Base-by-base conservation (phyloP, 1,139 yeast species). In the Geotrichum bryndzae region DNA sequence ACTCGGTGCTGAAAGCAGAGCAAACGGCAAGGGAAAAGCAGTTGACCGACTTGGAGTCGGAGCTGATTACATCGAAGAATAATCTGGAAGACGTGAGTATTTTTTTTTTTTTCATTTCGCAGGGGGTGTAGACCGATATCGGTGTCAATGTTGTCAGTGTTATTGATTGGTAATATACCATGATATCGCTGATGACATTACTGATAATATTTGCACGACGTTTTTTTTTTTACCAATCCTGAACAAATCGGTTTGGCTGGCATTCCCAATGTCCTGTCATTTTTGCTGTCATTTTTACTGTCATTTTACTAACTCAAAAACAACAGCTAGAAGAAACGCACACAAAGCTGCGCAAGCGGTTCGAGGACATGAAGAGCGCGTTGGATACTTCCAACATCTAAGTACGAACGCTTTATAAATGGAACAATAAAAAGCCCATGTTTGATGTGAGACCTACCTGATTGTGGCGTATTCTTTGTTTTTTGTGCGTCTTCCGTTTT, bases 11-110 rank as follows among this genome's bases (percentile, higher is more conserved):
- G 25, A 55, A 46, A 46, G 18, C 29, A 29, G 52, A 46, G 15
- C 41, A 45, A n/a, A 22, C 29, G 29, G 45, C 18, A 10, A 22
- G 48, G 5, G 52, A 45, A 46, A 29, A 18, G 8, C 13, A 45
- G n/a, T 18, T 55, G 7, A 46, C 52, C 3, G 53, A 55, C 11
- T 8, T 55, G 13, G 57, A 55, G 33, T 35, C 46, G 41, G 50
- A 55, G 7, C 25, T 55, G 41, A 46, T 45, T 13, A 4, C n/a
- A 41, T 25, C 29, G 23, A 55, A 56, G 59, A 51, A 35, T 18
- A 51, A 56, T 18, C 64, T 63, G 27, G 69, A 69, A 10, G 64
- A 60, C 31, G 66, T 66, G 61, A 54, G 56, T 54, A 25, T 15
- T 18, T 1, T n/a, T 8, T 35, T 27, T 27, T 27, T 27, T 27